A percentile compares a stretch with the other conserved stretches of the same genome.
Evolutionary conservation across 148 eudicot genomes (phyloP).

Genomic region (Camellia japonica): DNA sequence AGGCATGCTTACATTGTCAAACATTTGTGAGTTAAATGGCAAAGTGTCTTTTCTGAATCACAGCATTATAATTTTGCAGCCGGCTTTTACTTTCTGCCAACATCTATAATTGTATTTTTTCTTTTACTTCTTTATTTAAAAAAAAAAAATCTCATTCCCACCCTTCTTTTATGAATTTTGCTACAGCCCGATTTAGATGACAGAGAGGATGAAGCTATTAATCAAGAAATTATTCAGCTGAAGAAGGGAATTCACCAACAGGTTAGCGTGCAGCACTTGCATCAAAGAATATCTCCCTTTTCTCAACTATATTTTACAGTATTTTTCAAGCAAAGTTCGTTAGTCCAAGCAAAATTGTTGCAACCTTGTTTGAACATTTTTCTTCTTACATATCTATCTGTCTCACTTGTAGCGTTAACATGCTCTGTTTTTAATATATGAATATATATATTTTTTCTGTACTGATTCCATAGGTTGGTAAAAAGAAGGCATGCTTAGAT

Average conservation of each 20-base stretch:
- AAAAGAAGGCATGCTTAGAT: conserved; percentile 55
- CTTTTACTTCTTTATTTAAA: conserved; percentile 1
- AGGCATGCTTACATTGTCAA: background rate
- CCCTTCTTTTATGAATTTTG: conserved; percentile 4
- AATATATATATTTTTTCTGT: background rate
- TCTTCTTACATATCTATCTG: background rate
- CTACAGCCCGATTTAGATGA: conserved; percentile 84
- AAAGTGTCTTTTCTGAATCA: background rate
- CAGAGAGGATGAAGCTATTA: conserved; percentile 61
- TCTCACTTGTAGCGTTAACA: background rate
- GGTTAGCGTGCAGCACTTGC: conserved; percentile 35
- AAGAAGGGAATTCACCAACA: conserved; percentile 54
- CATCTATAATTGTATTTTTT: conserved; percentile 1
- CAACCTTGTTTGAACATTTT: background rate
- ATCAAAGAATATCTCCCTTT: background rate
- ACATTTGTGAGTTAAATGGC: background rate
- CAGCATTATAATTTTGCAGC: conserved; percentile 2
- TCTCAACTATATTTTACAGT: background rate
- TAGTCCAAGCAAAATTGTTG: background rate
- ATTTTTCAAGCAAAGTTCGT: background rate
- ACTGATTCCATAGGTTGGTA: conserved; percentile 39
- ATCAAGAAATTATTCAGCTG: conserved; percentile 55
- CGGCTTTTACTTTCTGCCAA: background rate
- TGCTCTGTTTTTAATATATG: background rate
- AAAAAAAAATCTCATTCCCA: background rate